Evolutionary conservation across 805 yeast genomes (phyloP), one percentile per base, ranked within the genome.

Genomic region (Candida silvicultrix): DNA sequence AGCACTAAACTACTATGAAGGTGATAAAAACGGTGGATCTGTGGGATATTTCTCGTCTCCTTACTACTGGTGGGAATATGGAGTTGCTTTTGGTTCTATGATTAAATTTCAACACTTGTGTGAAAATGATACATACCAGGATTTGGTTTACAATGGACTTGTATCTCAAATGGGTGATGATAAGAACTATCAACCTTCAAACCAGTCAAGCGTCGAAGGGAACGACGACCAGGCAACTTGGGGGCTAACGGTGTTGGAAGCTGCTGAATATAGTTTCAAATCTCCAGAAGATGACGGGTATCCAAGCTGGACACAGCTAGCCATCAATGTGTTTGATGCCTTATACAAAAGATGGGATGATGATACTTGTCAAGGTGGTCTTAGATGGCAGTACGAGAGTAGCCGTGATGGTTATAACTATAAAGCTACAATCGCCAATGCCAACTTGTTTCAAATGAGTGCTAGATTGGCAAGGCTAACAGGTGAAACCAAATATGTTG

Each of bases 1-100:
- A 51, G 68, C 88, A 46, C 71, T 89, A 71, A 90, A 87, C 67
- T 89, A 89, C 64, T 89, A 89, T 59, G 80, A 75, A 15, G 92
- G 95, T 36, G 57, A 63, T 21, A 68, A 74, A 31, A 63, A 72
- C 38, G 97, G 97, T 34, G 85, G 90, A 9, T 76, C 89, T 5
- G 71, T 86, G 22, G 99, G 98, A 38, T 81, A 85, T 89, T 90
- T 94, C 64, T 70, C 81, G 12, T 69, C 73, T 59, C 98, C 98
- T 0, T 90, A 92, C 73, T 92, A 92, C 73, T 92, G 98, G 99
- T 90, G 97, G 97, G 89, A 89, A 69, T 96, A 97, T 11, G 98
- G 98, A 54, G 95, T 90, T 50, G 96, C 94, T 2, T 89, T 89
- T 87, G 96, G 96, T 11, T 73, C 85, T 19, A 69, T 92, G 74